phyloP scores from a whole-genome alignment of 2,329 filamentous ascomycete genomes.

The Epicoccum sorghinum region DNA sequence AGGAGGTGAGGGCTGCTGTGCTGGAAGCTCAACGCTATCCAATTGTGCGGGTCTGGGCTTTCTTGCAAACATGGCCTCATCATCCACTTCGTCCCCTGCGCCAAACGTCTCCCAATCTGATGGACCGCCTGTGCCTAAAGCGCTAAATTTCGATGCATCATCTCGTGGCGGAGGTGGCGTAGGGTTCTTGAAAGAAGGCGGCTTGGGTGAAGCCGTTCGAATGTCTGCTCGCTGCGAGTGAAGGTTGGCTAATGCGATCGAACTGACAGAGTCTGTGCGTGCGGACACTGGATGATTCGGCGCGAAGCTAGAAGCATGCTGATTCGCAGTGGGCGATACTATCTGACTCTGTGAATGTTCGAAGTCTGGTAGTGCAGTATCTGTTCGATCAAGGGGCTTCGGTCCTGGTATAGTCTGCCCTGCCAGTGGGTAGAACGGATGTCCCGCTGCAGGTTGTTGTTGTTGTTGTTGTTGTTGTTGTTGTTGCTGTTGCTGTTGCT shows the following conservation, averaged over 20 bases:
- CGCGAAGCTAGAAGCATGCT: conserved; percentile 34
- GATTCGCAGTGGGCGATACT: conserved; percentile 41
- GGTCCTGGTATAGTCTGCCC: conserved; percentile 35
- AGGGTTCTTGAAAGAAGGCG: conserved; percentile 23
- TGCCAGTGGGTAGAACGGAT: conserved; percentile 24
- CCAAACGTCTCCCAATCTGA: conserved; percentile 49
- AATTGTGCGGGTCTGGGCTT: conserved; percentile 25
- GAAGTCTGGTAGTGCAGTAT: conserved; percentile 32
- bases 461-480: conserved; percentile 6
- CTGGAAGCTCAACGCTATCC: conserved; percentile 40
- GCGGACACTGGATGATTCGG: conserved; percentile 22
- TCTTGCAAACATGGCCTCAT: conserved; percentile 43
- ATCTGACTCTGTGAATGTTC: conserved; percentile 38
- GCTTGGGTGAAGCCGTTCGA: conserved; percentile 34
- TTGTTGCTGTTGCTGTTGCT: conserved; percentile 13
- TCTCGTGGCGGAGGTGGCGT: conserved; percentile 36
- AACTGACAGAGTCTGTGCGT: conserved; percentile 41
- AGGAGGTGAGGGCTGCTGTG: conserved; percentile 32
- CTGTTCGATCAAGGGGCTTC: conserved; percentile 33
- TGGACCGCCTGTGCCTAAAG: conserved; percentile 42
- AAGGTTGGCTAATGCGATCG: conserved; percentile 38
- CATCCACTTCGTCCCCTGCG: conserved; percentile 40
- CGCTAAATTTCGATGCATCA: conserved; percentile 39
- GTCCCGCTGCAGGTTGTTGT: conserved; percentile 25
- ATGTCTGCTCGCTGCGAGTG: conserved; percentile 34